Percentiles rank a stretch among this genome's conserved stretches.
Evolutionary conservation across 2,329 filamentous ascomycete genomes (phyloP).

Genomic region (Gaeumannomyces sp.): DNA sequence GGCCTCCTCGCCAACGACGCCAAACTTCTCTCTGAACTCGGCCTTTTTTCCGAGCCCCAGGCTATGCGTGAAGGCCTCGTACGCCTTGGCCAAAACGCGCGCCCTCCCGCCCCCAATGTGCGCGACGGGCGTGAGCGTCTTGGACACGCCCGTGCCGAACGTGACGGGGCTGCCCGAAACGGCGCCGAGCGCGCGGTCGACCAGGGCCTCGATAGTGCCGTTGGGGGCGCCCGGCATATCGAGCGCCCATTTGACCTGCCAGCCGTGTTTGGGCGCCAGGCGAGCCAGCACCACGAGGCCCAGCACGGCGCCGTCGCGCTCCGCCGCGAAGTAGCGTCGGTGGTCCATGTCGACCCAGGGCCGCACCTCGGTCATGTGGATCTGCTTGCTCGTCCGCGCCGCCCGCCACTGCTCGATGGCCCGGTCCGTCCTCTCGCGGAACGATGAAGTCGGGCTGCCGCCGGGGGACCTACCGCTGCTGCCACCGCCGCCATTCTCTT

Average conservation of each 20-base stretch:
- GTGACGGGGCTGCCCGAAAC: constrained; percentile 60
- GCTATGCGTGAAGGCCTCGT: constrained; percentile 75
- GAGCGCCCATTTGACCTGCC: constrained; percentile 94
- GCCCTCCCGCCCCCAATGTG: constrained; percentile 78
- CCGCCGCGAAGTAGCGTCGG: constrained; percentile 78
- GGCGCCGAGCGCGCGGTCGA: constrained; percentile 58
- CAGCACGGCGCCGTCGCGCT: constrained; percentile 65
- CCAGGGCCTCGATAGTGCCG: constrained; percentile 79
- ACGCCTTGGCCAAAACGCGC: constrained; percentile 75
- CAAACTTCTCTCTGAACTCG: constrained; percentile 87
- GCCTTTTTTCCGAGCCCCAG: constrained; percentile 78
- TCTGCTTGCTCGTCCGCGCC: constrained; percentile 75
- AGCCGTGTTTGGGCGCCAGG: constrained; percentile 73
- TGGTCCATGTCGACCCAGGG: constrained; percentile 83
- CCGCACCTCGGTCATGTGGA: constrained; percentile 83
- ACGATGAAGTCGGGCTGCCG: constrained; percentile 26
- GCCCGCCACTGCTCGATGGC: constrained; percentile 75
- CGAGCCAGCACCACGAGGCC: constrained; percentile 79
- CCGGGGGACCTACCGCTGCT: constrained; percentile 39
- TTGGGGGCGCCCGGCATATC: constrained; percentile 85
- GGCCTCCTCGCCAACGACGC: constrained; percentile 73
- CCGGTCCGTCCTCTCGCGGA: constrained; percentile 63
- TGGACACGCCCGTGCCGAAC: constrained; percentile 77
- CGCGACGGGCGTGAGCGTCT: constrained; percentile 68
- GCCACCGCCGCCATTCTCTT: constrained; percentile 35